phyloP scores from a whole-genome alignment of 495 filamentous ascomycete species.

The Aspergillus biplanus region DNA sequence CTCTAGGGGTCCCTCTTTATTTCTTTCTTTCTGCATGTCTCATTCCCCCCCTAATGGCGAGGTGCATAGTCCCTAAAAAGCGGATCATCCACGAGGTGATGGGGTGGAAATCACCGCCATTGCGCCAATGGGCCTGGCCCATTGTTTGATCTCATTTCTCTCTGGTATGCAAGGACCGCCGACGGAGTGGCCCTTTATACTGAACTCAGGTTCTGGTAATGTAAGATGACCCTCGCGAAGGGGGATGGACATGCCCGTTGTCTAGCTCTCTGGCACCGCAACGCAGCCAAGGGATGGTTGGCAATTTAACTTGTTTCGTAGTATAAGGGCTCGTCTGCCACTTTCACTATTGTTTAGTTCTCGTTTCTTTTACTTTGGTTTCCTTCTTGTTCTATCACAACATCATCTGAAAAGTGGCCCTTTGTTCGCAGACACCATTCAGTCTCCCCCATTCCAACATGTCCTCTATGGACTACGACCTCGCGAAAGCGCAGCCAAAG shows the following conservation, averaged over 20 bases:
- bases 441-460: constrained; percentile 15
- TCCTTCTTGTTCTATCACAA: constrained; percentile 5
- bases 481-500: constrained; percentile 15
- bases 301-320: constrained; percentile 4
- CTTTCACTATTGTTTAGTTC: constrained; percentile 9
- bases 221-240: constrained; percentile 29
- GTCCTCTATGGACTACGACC: constrained; percentile 25
- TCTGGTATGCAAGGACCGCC: constrained; percentile 39
- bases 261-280: constrained; percentile 24
- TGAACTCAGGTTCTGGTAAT: constrained; percentile 29
- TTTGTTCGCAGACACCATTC: background rate
- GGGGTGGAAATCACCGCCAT: constrained; percentile 19
- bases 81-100: constrained; percentile 32
- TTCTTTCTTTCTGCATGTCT: constrained; percentile 27
- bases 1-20: constrained; percentile 22
- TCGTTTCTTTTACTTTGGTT: constrained; percentile 15
- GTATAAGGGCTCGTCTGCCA: constrained; percentile 29
- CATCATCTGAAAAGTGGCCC: background rate
- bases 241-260: constrained; percentile 30
- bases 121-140: constrained; percentile 25
- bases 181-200: constrained; percentile 26
- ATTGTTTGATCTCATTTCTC: constrained; percentile 23
- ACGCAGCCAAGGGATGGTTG: constrained; percentile 31
- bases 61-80: constrained; percentile 24
- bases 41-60: constrained; percentile 31